These are phyloP conservation scores for Madurella mycetomatis DNA, from an alignment of 2,329 filamentous ascomycete genomes.

Conservation along the genomic window DNA sequence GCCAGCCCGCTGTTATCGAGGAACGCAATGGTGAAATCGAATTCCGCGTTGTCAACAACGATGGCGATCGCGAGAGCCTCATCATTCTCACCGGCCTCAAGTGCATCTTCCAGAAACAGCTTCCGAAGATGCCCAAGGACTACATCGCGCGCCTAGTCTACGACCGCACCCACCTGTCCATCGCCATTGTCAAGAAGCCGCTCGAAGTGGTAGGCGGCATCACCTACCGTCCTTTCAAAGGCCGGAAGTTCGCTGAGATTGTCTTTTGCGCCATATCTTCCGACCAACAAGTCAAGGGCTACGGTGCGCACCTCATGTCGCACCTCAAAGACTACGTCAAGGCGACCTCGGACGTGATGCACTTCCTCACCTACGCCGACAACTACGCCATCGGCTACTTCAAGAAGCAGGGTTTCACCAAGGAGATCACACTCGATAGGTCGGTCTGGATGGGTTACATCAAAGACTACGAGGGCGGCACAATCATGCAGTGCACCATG, in stretches of 20 bases:
- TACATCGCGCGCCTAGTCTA: constrained; percentile 98
- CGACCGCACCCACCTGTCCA: constrained; percentile 91
- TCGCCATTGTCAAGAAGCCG: constrained; percentile 95
- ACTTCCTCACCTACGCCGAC: constrained; percentile 97
- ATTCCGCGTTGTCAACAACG: constrained; percentile 97
- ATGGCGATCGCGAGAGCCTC: constrained; percentile 78
- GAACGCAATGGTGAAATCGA: constrained; percentile 93
- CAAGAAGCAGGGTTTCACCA: constrained; percentile 98
- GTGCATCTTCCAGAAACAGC: constrained; percentile 96
- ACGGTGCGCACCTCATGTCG: constrained; percentile 96
- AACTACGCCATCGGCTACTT: constrained; percentile 99
- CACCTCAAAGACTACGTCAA: constrained; percentile 98
- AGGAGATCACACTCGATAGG: constrained; percentile 90
- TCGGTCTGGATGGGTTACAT: constrained; percentile 99
- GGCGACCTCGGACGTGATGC: constrained; percentile 93
- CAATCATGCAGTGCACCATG: constrained; percentile 99
- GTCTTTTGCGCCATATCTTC: constrained; percentile 98
- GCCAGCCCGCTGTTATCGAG: constrained; percentile 79
- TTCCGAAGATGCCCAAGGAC: constrained; percentile 99
- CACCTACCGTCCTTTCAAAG: constrained; percentile 91
- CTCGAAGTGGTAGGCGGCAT: constrained; percentile 95
- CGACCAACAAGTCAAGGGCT: constrained; percentile 97
- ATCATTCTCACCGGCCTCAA: constrained; percentile 95
- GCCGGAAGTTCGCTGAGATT: constrained; percentile 91
- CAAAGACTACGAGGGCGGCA: constrained; percentile 98